Base-by-base conservation (phyloP, 768 basidiomycete genomes). In the Clavulina sp. region DNA sequence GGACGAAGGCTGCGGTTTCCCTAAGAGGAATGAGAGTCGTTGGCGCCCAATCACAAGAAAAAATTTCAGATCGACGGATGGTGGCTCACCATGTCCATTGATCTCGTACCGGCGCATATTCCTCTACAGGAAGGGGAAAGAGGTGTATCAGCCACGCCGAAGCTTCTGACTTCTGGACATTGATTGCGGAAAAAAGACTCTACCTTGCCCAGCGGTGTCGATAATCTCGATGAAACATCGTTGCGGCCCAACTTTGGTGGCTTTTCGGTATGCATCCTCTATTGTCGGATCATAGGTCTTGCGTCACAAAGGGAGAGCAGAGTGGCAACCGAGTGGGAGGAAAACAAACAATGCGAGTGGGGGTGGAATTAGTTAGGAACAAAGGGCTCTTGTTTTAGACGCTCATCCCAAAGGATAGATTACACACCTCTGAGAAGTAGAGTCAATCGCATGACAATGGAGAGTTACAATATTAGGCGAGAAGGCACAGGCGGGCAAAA, bases 231-330 rank as follows among this genome's bases (percentile, higher is more conserved):
- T 78, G 64, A 91, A 84, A 68, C 88, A 92, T 78, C 91, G 91
- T 60, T 81, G 76, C 63, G 89, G 88, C 67, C 93, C 91, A 57
- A 95, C 88, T 52, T 91, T 80, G 59, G 91, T 75, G 64, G 91
- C 88, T 66, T 92, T 93, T 61, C 91, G 77, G 69, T 96, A 95
- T 56, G 89, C 89, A 65, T 95, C 91, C 69, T 96, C 91, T 77
- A 96, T 96, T 60, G 91, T 96, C 52, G 91, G 91, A 70, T 96
- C 91, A 66, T 96, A 96, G 49, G 88, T 88, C 87, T 93, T 57
- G 52, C 36, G 3, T 47, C 57, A 29, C 16, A 49, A 41, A 58
- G 26, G 54, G 52, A 36, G 28, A 53, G 55, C 58, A 41, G 61
- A 55, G 54, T 50, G 49, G 43, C 52, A 28, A 50, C 49, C 47